A percentile compares a stretch with the other conserved stretches of the same genome.
Evolutionary conservation across 2,329 filamentous ascomycete species (phyloP).

Genomic region (Fusarium sp.): DNA sequence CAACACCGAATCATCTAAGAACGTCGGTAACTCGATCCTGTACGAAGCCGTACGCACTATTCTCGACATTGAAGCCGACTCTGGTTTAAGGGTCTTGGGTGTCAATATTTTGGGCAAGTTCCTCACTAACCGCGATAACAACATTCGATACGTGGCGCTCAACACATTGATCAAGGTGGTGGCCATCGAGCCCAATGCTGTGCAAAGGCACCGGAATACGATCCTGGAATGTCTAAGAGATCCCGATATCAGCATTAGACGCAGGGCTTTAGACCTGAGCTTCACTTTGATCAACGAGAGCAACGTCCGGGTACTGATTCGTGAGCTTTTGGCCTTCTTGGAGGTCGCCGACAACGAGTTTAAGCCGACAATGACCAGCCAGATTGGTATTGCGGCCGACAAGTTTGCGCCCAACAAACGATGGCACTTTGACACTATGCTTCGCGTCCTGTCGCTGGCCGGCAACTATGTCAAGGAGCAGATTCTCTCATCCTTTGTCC

Average conservation of each 20-base stretch:
- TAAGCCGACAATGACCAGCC: slow-evolving; percentile 97
- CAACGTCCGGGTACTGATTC: slow-evolving; percentile 93
- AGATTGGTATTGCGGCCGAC: slow-evolving; percentile 97
- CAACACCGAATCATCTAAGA: slow-evolving; percentile 98
- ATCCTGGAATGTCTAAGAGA: slow-evolving; percentile 97
- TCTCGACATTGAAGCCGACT: slow-evolving; percentile 97
- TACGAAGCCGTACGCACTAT: slow-evolving; percentile 98
- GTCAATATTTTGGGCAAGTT: slow-evolving; percentile 99
- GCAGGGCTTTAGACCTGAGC: slow-evolving; percentile 95
- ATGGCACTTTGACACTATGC: slow-evolving; percentile 99
- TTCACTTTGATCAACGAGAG: slow-evolving; percentile 98
- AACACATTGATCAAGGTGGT: slow-evolving; percentile 99
- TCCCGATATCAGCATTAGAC: slow-evolving; percentile 97
- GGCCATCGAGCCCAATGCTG: slow-evolving; percentile 96
- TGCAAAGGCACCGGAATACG: slow-evolving; percentile 96
- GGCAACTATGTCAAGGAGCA: slow-evolving; percentile 99
- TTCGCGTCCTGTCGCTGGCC: slow-evolving; percentile 92
- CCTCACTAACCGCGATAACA: slow-evolving; percentile 98
- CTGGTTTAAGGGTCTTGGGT: slow-evolving; percentile 91
- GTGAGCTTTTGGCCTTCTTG: slow-evolving; percentile 93
- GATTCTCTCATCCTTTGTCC: slow-evolving; percentile 96
- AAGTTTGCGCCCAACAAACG: slow-evolving; percentile 96
- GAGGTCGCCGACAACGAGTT: slow-evolving; percentile 99
- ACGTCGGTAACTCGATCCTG: slow-evolving; percentile 97
- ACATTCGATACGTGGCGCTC: slow-evolving; percentile 97